Conservation (phyloP, 2,329 filamentous ascomycete species). For the Monascus ruber region DNA sequence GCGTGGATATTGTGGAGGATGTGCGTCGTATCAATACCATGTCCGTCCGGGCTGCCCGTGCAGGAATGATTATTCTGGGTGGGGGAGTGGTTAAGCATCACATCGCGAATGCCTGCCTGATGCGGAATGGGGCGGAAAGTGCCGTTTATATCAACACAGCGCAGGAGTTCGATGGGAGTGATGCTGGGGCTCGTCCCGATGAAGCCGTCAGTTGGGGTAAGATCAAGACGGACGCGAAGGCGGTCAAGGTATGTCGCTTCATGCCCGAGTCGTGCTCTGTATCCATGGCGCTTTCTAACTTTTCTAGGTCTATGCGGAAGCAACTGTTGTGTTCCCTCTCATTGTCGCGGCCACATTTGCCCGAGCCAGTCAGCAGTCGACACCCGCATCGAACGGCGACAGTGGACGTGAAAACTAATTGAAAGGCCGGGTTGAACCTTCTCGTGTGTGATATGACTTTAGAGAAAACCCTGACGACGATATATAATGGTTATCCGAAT, state of each 20-base stretch:
- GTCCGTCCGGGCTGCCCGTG: conserved; percentile 71
- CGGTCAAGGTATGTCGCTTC: conserved; percentile 60
- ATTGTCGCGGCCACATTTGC: conserved; percentile 58
- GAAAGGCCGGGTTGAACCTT: not conserved
- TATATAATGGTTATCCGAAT: too few species aligned
- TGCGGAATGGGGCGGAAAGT: conserved; percentile 94
- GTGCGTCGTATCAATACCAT: conserved; percentile 89
- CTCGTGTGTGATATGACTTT: too few species aligned
- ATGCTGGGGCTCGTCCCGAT: conserved; percentile 87
- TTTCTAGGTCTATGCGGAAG: conserved; percentile 50
- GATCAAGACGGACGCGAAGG: conserved; percentile 78
- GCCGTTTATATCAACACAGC: conserved; percentile 97
- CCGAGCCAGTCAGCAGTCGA: conserved; percentile 17
- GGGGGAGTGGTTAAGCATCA: conserved; percentile 97
- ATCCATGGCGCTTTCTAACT: not conserved
- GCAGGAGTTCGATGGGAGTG: conserved; percentile 94
- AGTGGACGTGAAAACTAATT: not conserved
- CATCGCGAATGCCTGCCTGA: conserved; percentile 92
- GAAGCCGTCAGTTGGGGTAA: conserved; percentile 99
- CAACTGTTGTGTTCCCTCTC: conserved; percentile 55
- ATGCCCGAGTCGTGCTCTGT: not conserved
- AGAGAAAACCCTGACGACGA: too few species aligned
- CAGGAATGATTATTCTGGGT: conserved; percentile 90
- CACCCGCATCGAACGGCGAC: conserved; percentile 1
- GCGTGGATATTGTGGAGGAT: conserved; percentile 86